A percentile compares a stretch with the other conserved stretches of the same genome.
These are phyloP conservation scores for Fusarium poae DNA, from an alignment of 2,329 filamentous ascomycete species.

Conservation along the genomic window DNA sequence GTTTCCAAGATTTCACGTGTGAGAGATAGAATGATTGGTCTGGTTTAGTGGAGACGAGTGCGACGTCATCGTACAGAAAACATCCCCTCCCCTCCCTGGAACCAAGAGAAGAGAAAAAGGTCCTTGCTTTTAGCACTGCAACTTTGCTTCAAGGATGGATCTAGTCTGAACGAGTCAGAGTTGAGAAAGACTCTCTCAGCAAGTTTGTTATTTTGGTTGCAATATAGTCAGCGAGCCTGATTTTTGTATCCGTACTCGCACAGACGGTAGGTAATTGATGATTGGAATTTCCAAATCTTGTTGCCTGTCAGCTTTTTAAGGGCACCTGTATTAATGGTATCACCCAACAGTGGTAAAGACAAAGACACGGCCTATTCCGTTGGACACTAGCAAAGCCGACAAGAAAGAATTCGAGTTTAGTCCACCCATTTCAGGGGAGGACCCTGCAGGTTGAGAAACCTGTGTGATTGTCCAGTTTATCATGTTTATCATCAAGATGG, in stretches of 20 bases:
- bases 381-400: constrained; percentile 14
- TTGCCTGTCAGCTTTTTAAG: not conserved
- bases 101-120: constrained; percentile 7
- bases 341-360: constrained; percentile 6
- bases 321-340: not conserved
- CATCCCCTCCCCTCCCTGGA: constrained; percentile 3
- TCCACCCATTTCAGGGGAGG: constrained; percentile 27
- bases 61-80: constrained; percentile 47
- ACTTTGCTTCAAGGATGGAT: constrained; percentile 22
- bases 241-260: not conserved
- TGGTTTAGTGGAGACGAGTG: constrained; percentile 19
- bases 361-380: constrained; percentile 3
- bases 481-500: constrained; percentile 20
- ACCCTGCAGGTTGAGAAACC: constrained; percentile 38
- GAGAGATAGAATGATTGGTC: constrained; percentile 22
- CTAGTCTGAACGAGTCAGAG: constrained; percentile 8
- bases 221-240: not conserved
- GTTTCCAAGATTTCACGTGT: constrained; percentile 24
- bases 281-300: constrained; percentile 8
- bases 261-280: not conserved
- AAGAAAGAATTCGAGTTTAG: constrained; percentile 14
- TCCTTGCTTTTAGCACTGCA: constrained; percentile 37
- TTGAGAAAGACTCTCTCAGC: not conserved
- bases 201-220: constrained; percentile 15
- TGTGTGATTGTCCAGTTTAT: constrained; percentile 4